Percentiles rank a stretch among this genome's conserved stretches.
These are phyloP conservation scores for Nematocida sp. DNA, from an alignment of 371 early-diverging fungal genomes.

Conservation along the genomic window DNA sequence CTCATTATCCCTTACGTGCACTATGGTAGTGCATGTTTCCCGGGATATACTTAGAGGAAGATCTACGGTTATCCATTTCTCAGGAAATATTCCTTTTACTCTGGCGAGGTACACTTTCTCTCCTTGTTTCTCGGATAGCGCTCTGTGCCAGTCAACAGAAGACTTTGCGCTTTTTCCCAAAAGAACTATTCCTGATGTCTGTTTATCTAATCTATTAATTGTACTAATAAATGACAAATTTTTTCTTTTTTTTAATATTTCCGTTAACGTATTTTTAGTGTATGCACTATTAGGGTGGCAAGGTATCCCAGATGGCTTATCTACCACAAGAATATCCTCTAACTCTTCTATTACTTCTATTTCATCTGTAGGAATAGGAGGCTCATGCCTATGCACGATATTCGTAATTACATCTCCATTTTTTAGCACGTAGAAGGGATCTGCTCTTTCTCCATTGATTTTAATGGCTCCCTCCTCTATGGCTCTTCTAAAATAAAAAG, in stretches of 20 bases:
- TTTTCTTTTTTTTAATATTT: conserved; percentile 59
- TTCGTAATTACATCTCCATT: conserved; percentile 65
- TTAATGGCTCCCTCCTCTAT: conserved; percentile 64
- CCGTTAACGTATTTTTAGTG: conserved; percentile 57
- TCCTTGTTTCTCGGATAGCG: conserved; percentile 49
- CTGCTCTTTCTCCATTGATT: conserved; percentile 61
- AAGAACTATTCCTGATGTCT: conserved; percentile 67
- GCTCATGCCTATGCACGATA: conserved; percentile 66
- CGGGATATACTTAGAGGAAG: conserved; percentile 49
- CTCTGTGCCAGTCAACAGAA: conserved; percentile 47
- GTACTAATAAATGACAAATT: conserved; percentile 49
- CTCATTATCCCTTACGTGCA: neutral
- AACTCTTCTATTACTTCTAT: conserved; percentile 61
- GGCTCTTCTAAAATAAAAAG: conserved; percentile 62
- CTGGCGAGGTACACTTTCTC: conserved; percentile 66
- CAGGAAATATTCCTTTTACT: conserved; percentile 65
- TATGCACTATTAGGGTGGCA: conserved; percentile 67
- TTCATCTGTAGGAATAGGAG: conserved; percentile 41
- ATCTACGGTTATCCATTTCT: conserved; percentile 52
- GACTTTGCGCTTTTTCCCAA: conserved; percentile 56
- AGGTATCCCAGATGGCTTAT: conserved; percentile 68
- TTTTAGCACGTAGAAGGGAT: conserved; percentile 53
- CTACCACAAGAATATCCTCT: conserved; percentile 62
- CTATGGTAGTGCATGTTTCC: conserved; percentile 36
- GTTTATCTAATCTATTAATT: conserved; percentile 67